Evolutionary conservation across 176 grass and related monocot species (phyloP), one percentile per base, ranked within the genome.

Genomic region (Ensete ventricosum): DNA sequence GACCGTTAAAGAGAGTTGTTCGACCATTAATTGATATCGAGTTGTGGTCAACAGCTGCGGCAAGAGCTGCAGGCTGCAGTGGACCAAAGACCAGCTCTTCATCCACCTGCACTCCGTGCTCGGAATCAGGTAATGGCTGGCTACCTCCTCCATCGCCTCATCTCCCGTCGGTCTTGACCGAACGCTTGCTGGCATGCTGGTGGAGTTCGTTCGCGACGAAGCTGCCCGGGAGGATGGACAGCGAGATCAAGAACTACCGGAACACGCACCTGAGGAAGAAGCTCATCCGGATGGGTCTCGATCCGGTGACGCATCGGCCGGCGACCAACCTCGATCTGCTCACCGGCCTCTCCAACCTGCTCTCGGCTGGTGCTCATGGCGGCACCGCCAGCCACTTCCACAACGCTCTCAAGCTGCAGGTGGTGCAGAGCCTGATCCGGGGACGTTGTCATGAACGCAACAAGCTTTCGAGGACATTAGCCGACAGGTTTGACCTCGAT

Each of bases 191-290:
- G 2, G 14, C 49, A 21, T 27, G 68, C 24, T 52, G 68, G 68
- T 71, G 68, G 68, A 51, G 34, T 12, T 71, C 68, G 34, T 52
- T 71, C 20, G 68, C 68, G 14, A n/a, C 14, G 17, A 17, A 51
- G 14, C 21, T 71, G 1, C 68, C 48, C 16, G 68, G 68, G 49
- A 71, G 68, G 43, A 71, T 48, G 6, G 68, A 71, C 68, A 71
- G 52, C 43, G 68, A 71, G 68, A 71, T 71, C 48, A 71, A 71
- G 68, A 71, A 71, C 68, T 71, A 71, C 68, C 52, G 68, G 68
- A 71, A 71, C 68, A 71, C 68, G 34, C 68, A 71, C 34, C 34
- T 71, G 68, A 71, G 48, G 68, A 71, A 71, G 68, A 71, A 71
- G 68, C 68, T 71, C 17, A 9, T 71, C 17, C 17, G n/a, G 2